Base-by-base conservation (phyloP, 306 rosid species). In the Boehmeria nivea region DNA sequence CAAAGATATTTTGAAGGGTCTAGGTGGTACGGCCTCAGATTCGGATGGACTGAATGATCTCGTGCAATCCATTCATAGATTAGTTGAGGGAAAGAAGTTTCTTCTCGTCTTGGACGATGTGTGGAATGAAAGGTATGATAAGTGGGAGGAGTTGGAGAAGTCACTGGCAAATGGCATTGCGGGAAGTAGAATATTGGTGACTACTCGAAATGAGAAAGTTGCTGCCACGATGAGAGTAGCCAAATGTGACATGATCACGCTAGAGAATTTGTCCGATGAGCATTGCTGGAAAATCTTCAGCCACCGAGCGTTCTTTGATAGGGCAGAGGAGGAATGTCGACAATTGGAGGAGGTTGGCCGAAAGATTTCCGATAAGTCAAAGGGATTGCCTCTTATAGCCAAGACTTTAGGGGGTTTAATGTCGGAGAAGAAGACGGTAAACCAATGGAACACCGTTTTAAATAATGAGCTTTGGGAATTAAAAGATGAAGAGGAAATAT, bases 101-200 rank as follows among this genome's bases (percentile, higher is more conserved):
- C 68, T 63, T 12, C 12, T 63, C 10, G 53, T 63, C 3, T 16
- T 63, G 13, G 60, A 51, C 28, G 68, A 63, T 51, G 68, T 63
- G 1, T 48, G 54, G 54, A 21, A 12, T 48, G 45, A 54, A 12
- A 16, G 26, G 16, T 0, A 33, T 23, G 2, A 0, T 10, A 17
- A 24, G 8, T 66, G 71, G 57, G 42, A 46, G 22, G 24, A 9
- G n/a, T 46, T 57, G 13, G 27, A 34, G 22, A 33, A 33, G 1
- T 7, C 42, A 0, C 23, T 47, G 4, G 13, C 3, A 33, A 43
- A 42, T 38, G 55, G 71, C n/a, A 57, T 10, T 19, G 2, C 10
- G 12, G 64, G 56, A 0, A 66, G 71, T 27, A 27, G 21, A 43
- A 15, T 64, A 1, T 2, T 53, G 21, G 60, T 64, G 9, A 64